Conservation (phyloP, 106 monocot species). For the Alisma plantagoaquatica region DNA sequence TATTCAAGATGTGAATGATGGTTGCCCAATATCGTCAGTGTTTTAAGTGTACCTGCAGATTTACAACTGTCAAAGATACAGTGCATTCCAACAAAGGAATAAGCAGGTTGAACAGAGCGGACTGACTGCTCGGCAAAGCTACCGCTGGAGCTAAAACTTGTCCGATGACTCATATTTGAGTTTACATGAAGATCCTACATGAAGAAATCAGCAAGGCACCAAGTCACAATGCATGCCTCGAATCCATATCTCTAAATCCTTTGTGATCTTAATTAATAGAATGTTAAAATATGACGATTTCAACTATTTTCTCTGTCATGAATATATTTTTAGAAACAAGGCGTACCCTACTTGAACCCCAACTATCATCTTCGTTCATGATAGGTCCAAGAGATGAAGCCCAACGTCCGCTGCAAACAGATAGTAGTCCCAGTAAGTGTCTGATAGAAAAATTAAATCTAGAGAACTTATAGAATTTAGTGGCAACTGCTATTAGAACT, state of each 20-base stretch:
- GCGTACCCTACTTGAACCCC: constrained; percentile 79
- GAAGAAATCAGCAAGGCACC: too few relatives aligned
- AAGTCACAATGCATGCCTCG: too few relatives aligned
- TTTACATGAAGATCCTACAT: too few relatives aligned
- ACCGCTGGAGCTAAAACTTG: constrained; percentile 54
- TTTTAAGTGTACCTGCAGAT: constrained; percentile 80
- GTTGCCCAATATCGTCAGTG: too few relatives aligned
- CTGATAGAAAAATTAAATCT: neutral
- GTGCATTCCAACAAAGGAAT: constrained; percentile 93
- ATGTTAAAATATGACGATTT: too few relatives aligned
- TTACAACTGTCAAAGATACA: constrained; percentile 87
- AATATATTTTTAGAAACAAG: too few relatives aligned
- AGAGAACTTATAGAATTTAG: neutral
- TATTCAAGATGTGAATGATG: too few relatives aligned
- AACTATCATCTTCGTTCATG: constrained; percentile 58
- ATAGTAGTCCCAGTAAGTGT: neutral
- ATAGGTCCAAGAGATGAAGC: constrained; percentile 45
- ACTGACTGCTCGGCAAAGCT: constrained; percentile 44
- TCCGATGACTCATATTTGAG: constrained; percentile 29
- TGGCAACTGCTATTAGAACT: too few relatives aligned
- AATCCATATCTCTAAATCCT: too few relatives aligned
- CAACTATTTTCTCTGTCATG: too few relatives aligned
- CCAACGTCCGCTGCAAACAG: constrained; percentile 54
- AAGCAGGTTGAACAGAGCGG: constrained; percentile 51
- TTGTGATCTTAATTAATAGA: too few relatives aligned